phyloP scores from a whole-genome alignment of 2,329 filamentous ascomycete genomes.

The Penicillium polonicum region DNA sequence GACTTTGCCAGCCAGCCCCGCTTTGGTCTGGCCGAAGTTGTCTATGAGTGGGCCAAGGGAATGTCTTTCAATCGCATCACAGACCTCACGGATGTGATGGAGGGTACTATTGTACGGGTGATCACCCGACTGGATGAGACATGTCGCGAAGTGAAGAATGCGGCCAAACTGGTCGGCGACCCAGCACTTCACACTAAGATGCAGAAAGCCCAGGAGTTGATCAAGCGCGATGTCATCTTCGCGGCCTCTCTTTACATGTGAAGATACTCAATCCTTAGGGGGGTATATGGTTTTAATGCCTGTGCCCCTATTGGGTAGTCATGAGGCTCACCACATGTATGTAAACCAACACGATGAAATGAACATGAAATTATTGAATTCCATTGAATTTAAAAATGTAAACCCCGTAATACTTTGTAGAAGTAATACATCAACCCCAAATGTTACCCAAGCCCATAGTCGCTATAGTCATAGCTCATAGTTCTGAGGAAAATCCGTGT shows the following conservation, averaged over 20 bases:
- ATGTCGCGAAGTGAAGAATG: conserved; percentile 95
- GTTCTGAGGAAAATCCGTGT: conserved; percentile 17
- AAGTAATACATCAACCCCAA: neutral
- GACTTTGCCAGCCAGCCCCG: conserved; percentile 84
- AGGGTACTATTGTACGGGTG: conserved; percentile 93
- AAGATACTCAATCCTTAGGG: neutral
- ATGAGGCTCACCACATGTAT: neutral
- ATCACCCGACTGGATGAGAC: conserved; percentile 95
- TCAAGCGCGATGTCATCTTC: conserved; percentile 91
- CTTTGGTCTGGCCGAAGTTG: conserved; percentile 94
- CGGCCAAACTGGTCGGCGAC: conserved; percentile 90
- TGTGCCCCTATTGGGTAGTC: neutral
- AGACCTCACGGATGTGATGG: conserved; percentile 89
- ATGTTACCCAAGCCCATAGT: neutral
- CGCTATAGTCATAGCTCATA: neutral
- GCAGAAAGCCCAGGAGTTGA: conserved; percentile 95
- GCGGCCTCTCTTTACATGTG: conserved; percentile 86
- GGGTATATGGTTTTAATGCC: neutral
- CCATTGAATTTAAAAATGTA: no score
- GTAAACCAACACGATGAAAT: conserved; percentile 3
- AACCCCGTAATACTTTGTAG: neutral
- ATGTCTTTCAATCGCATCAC: conserved; percentile 99
- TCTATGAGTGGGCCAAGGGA: conserved; percentile 96
- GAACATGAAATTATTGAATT: neutral
- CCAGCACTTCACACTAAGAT: conserved; percentile 93